Percentiles rank a stretch among this genome's conserved stretches.
Evolutionary conservation across 2,329 filamentous ascomycete genomes (phyloP).

Genomic region (Thermomyces lanuginosus): DNA sequence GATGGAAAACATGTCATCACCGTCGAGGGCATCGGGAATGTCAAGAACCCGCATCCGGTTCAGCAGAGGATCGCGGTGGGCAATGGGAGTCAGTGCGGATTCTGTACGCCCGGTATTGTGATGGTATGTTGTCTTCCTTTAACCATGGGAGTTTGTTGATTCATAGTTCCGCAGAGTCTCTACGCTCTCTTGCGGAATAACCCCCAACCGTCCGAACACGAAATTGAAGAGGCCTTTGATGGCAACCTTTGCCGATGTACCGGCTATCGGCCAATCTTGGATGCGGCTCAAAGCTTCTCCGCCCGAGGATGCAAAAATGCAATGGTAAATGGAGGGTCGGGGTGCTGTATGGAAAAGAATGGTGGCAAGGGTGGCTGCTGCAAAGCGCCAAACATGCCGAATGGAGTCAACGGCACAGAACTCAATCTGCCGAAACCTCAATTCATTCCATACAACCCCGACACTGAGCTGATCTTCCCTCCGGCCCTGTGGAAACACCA

Average conservation of each 20-base stretch:
- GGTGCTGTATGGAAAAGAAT: conserved; percentile 59
- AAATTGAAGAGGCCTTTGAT: conserved; percentile 92
- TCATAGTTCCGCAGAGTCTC: conserved; percentile 59
- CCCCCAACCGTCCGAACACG: conserved; percentile 56
- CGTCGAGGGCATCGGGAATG: conserved; percentile 84
- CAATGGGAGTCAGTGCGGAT: conserved; percentile 87
- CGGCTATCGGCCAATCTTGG: conserved; percentile 82
- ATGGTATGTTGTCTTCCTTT: conserved; percentile 40
- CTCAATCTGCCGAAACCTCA: conserved; percentile 67
- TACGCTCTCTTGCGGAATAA: conserved; percentile 87
- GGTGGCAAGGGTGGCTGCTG: conserved; percentile 48
- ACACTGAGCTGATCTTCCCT: conserved; percentile 91
- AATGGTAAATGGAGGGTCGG: conserved; percentile 41
- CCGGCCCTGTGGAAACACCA: conserved; percentile 68
- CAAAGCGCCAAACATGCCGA: conserved; percentile 40
- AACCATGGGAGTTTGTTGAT: conserved; percentile 4
- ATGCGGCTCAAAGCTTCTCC: conserved; percentile 76
- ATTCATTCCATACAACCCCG: conserved; percentile 85
- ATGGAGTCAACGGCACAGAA: conserved; percentile 18
- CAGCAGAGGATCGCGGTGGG: conserved; percentile 83
- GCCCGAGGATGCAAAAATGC: conserved; percentile 36
- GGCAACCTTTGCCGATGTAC: conserved; percentile 93
- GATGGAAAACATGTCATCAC: conserved; percentile 98
- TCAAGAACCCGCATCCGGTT: conserved; percentile 69
- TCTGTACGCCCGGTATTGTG: conserved; percentile 94